These are phyloP conservation scores for Dactylonectria estremocensis DNA, from an alignment of 2,329 filamentous ascomycete genomes.

Conservation along the genomic window DNA sequence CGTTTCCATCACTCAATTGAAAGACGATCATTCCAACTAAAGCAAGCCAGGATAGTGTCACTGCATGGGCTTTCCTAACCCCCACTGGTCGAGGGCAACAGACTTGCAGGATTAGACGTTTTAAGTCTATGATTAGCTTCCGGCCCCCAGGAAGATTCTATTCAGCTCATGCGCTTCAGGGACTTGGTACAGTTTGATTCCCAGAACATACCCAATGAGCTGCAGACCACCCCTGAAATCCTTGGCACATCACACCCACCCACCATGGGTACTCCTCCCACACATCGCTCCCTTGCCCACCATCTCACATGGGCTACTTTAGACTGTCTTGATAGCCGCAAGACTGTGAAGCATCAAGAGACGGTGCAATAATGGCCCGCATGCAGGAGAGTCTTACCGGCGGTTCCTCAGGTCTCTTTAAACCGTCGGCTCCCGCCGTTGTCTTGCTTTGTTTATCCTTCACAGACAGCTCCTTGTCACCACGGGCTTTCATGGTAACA, in stretches of 20 bases:
- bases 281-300: constrained; percentile 6
- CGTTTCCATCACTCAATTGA: neutral
- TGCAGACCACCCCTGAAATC: constrained; percentile 31
- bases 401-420: constrained; percentile 9
- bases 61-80: constrained; percentile 11
- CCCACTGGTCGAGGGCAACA: constrained; percentile 1
- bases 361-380: constrained; percentile 8
- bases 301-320: constrained; percentile 22
- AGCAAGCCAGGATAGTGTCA: neutral
- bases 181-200: constrained; percentile 21
- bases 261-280: constrained; percentile 24
- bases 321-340: neutral
- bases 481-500: neutral
- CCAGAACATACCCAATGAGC: constrained; percentile 31
- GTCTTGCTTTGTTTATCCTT: neutral
- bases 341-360: constrained; percentile 14
- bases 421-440: neutral
- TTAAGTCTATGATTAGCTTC: constrained; percentile 36
- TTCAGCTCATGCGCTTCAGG: constrained; percentile 42
- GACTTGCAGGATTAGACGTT: constrained; percentile 36
- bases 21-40: constrained; percentile 13
- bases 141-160: constrained; percentile 26
- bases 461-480: neutral
- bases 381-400: constrained; percentile 2
- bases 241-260: constrained; percentile 21